Conservation (phyloP, 768 basidiomycete species). For the Phylloporus sp. region DNA sequence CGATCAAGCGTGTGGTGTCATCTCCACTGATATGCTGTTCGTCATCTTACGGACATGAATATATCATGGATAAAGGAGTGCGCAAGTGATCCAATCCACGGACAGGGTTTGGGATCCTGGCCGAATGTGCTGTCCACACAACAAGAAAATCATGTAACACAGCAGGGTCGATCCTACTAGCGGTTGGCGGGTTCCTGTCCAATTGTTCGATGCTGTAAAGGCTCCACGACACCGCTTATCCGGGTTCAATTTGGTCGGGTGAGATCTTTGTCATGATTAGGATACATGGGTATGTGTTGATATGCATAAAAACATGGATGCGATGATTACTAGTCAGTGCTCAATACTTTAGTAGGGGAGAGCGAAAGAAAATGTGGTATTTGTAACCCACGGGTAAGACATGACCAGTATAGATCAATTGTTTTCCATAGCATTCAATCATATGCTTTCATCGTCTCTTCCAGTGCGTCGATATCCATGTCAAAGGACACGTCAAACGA, state of each 20-base stretch:
- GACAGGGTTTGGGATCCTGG: too few relatives aligned
- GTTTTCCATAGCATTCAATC: constrained; percentile 12
- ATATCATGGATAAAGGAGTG: too few relatives aligned
- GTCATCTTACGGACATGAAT: too few relatives aligned
- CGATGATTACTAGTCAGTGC: neutral
- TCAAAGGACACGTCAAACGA: constrained; percentile 32
- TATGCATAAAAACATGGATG: constrained; percentile 1
- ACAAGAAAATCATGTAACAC: neutral
- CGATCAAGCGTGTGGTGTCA: too few relatives aligned
- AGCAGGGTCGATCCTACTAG: neutral
- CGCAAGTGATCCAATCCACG: too few relatives aligned
- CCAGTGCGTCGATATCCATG: constrained; percentile 26
- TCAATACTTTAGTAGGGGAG: neutral
- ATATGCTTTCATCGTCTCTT: constrained; percentile 31
- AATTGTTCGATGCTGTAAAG: neutral
- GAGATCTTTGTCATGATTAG: neutral
- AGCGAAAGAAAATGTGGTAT: neutral
- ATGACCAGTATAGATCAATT: neutral
- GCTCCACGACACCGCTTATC: neutral
- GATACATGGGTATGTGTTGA: neutral
- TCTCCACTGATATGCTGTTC: too few relatives aligned
- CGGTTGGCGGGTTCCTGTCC: too few relatives aligned
- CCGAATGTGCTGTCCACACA: neutral
- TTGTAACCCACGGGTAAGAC: neutral
- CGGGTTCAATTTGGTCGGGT: neutral